Evolutionary conservation across 139 green algal genomes (phyloP), one percentile per base, ranked within the genome.

Genomic region (Chloropicon primus): DNA sequence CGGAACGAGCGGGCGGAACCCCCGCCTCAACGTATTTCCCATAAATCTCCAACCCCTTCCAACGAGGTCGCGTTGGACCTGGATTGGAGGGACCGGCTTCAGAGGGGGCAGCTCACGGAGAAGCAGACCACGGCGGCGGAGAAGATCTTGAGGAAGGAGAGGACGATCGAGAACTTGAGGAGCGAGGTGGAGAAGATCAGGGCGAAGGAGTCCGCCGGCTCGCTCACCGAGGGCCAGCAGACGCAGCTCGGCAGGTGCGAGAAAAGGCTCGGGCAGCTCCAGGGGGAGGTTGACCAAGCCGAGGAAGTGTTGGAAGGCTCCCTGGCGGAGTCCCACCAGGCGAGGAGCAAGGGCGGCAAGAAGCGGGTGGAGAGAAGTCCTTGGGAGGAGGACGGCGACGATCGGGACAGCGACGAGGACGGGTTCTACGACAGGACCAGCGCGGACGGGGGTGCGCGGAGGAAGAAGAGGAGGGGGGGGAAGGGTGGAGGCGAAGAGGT

Each of bases 121-220:
- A 93, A 93, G 77, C 92, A 96, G 85, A 80, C 93, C 77, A 97
- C 96, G 87, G 54, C 93, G 23, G 82, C 87, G 3, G 90, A 96
- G 23, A 97, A 94, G 80, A 89, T 98, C 24, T 74, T 80, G 25
- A 91, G 90, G 76, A 80, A 83, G 53, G 89, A 96, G 81, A 82
- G 83, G 29, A 92, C 90, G 84, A 77, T 96, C 1, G 73, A 78
- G 71, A 92, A 95, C 81, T 82, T 97, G 54, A 82, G 86, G 74
- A 85, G 78, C 0, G 93, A 97, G 87, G 86, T 83, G 22, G 86
- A 94, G 22, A 85, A 85, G 26, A 97, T 97, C 74, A 77, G 81
- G 72, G 82, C 79, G 1, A 84, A 27, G 0, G 0, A 22, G 22
- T 21, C 28, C 1, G 77, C 86, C 72, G 74, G 54, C 1, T 73